Conservation (phyloP, 2,329 filamentous ascomycete genomes). For the Pochonia chlamydosporia region DNA sequence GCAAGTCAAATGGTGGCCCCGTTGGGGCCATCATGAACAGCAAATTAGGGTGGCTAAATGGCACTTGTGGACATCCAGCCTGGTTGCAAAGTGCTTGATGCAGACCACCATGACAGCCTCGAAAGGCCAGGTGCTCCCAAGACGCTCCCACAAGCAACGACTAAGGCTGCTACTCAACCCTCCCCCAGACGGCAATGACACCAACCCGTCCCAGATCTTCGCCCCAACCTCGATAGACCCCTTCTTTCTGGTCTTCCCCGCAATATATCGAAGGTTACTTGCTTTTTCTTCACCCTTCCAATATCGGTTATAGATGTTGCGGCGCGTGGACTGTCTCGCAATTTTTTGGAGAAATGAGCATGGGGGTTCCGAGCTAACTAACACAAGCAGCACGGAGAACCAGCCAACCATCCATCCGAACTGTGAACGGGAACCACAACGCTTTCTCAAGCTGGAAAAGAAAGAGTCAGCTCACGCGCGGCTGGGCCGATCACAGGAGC, state of each 20-base stretch:
- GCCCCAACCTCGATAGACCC: not conserved
- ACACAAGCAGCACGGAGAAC: too few species aligned
- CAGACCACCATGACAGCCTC: not conserved
- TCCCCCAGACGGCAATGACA: not conserved
- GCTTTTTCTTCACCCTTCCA: not conserved
- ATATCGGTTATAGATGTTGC: not conserved
- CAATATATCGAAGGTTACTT: not conserved
- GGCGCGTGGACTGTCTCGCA: not conserved
- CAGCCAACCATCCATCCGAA: too few species aligned
- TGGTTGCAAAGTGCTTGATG: not conserved
- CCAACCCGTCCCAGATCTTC: not conserved
- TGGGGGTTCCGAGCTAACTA: too few species aligned
- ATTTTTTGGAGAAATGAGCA: not conserved
- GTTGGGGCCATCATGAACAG: too few species aligned
- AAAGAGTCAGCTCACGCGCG: not conserved
- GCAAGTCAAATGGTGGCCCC: too few species aligned
- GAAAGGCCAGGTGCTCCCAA: too few species aligned
- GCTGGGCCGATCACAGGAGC: not conserved
- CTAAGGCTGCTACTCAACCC: too few species aligned
- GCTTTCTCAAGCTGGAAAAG: not conserved
- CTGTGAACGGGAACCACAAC: too few species aligned
- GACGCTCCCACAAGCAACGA: too few species aligned
- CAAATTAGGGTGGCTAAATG: not conserved
- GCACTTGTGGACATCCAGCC: not conserved
- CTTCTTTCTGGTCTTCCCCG: not conserved